phyloP scores from a whole-genome alignment of 331 rosid genomes.

The Acacia pycnantha region DNA sequence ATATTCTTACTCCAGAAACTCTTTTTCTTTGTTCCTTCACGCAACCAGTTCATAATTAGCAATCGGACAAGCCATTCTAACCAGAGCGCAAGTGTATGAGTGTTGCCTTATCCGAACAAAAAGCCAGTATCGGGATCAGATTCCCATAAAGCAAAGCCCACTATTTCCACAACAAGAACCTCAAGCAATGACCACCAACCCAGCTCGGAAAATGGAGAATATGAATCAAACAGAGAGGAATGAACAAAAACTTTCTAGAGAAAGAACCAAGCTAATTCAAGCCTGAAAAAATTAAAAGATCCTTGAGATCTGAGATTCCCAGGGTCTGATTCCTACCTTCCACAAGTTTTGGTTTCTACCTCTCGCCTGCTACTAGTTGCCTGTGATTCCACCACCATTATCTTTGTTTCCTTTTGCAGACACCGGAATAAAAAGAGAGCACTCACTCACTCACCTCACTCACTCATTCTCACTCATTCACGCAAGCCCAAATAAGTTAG shows the following conservation, averaged over 20 bases:
- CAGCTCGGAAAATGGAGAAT: slow-evolving; percentile 31
- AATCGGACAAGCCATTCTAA: slow-evolving; percentile 46
- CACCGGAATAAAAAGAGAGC: background rate
- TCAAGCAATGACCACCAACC: slow-evolving; percentile 22
- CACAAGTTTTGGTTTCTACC: slow-evolving; percentile 26
- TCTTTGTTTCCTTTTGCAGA: slow-evolving; percentile 27
- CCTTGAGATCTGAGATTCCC: slow-evolving; percentile 59
- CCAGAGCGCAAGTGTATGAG: slow-evolving; percentile 27
- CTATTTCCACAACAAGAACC: slow-evolving; percentile 38
- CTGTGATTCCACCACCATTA: slow-evolving; percentile 41
- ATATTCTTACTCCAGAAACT: slow-evolving; percentile 27
- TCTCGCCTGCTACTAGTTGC: slow-evolving; percentile 27
- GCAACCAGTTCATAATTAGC: slow-evolving; percentile 44
- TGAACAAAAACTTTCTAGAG: slow-evolving; percentile 43
- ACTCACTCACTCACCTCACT: background rate
- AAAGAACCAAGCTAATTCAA: slow-evolving; percentile 29
- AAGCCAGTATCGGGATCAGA: slow-evolving; percentile 44
- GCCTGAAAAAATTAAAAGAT: slow-evolving; percentile 49
- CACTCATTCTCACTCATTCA: background rate
- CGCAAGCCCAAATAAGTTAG: slow-evolving; percentile 28
- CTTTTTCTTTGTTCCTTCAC: slow-evolving; percentile 10
- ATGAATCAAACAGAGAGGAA: slow-evolving; percentile 35
- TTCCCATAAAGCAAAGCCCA: slow-evolving; percentile 42
- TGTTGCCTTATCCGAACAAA: slow-evolving; percentile 26
- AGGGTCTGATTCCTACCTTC: slow-evolving; percentile 33